Conservation (phyloP, 805 yeast genomes). For the Suhomyces pyralidae region DNA sequence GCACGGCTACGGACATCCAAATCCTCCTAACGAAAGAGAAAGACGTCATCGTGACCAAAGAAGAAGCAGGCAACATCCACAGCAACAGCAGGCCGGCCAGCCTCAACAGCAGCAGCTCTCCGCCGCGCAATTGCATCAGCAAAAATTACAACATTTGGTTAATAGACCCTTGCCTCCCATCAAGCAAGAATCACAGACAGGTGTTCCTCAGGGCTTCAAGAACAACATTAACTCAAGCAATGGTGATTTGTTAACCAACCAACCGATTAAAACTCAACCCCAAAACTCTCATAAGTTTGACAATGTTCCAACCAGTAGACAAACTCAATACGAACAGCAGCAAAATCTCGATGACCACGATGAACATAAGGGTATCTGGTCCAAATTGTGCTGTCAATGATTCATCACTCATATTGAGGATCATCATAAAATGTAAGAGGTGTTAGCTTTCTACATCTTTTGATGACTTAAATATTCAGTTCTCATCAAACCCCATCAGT, state of each 20-base stretch:
- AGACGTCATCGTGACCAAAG: conserved; percentile 47
- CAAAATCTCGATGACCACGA: conserved; percentile 31
- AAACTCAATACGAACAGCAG: conserved; percentile 39
- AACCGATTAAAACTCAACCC: conserved; percentile 13
- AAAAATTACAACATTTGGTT: conserved; percentile 46
- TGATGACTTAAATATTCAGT: neutral
- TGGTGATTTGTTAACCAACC: conserved; percentile 12
- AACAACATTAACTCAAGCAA: conserved; percentile 15
- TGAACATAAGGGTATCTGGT: conserved; percentile 40
- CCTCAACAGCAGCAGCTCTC: conserved; percentile 34
- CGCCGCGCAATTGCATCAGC: conserved; percentile 49
- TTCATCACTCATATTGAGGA: neutral
- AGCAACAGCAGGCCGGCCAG: conserved; percentile 13
- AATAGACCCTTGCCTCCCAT: conserved; percentile 49
- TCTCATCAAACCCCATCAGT: neutral
- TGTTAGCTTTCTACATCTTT: too few species aligned
- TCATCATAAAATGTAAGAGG: too few species aligned
- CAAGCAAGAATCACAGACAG: conserved; percentile 36
- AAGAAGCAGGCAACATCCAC: conserved; percentile 39
- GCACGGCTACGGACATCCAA: conserved; percentile 79
- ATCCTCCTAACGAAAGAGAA: conserved; percentile 49
- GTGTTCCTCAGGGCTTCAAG: conserved; percentile 22
- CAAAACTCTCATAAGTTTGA: conserved; percentile 12
- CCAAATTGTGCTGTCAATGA: conserved; percentile 42
- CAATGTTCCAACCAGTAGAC: conserved; percentile 6